Evolutionary conservation across 148 eudicot species (phyloP).

Genomic region (Spergularia bocconei): DNA sequence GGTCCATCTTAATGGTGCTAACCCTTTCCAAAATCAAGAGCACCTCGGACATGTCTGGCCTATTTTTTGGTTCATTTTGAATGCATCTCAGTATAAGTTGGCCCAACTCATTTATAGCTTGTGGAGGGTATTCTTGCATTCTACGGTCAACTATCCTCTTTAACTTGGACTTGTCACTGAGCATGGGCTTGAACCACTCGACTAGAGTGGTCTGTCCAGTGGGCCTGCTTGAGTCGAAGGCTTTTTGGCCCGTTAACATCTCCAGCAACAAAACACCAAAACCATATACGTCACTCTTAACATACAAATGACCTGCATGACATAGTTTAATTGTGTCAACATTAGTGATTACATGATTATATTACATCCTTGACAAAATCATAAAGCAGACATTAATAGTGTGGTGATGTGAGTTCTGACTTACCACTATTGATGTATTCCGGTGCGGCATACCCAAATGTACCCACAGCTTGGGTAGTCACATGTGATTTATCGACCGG

Average conservation of each 20-base stretch:
- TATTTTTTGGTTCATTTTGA: constrained; percentile 44
- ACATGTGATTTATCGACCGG: constrained; percentile 64
- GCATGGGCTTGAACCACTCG: constrained; percentile 61
- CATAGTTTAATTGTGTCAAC: too few relatives aligned
- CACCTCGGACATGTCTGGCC: constrained; percentile 66
- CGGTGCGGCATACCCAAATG: constrained; percentile 87
- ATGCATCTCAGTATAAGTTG: constrained; percentile 53
- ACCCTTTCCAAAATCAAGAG: constrained; percentile 41
- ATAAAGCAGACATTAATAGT: too few relatives aligned
- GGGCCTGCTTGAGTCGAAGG: constrained; percentile 50
- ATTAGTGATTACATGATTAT: too few relatives aligned
- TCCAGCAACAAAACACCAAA: constrained; percentile 80
- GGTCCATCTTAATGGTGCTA: constrained; percentile 34
- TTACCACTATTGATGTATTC: constrained; percentile 81
- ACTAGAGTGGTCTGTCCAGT: constrained; percentile 45
- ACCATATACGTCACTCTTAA: constrained; percentile 76
- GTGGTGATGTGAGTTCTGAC: neutral
- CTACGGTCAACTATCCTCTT: constrained; percentile 58
- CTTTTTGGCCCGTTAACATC: constrained; percentile 53
- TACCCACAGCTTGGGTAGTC: constrained; percentile 72
- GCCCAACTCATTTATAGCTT: constrained; percentile 47
- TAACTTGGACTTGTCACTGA: constrained; percentile 41
- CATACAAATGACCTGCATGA: constrained; percentile 56
- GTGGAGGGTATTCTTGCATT: constrained; percentile 49
- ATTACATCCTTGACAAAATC: too few relatives aligned